Evolutionary conservation across 164 flowering plant species (phyloP), one percentile per base, ranked within the genome.

Genomic region (Kingdonia uniflora): DNA sequence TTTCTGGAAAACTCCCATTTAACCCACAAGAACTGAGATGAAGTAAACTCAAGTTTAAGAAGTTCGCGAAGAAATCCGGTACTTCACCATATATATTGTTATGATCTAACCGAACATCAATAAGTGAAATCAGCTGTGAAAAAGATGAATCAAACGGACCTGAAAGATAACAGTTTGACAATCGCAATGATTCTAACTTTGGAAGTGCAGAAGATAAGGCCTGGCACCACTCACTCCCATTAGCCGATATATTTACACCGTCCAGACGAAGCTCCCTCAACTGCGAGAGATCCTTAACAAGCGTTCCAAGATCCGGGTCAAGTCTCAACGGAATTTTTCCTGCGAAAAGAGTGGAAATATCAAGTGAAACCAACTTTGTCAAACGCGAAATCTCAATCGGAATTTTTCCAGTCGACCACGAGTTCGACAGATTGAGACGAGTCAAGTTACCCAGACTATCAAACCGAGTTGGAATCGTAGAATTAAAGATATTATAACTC

Each of bases 371-470:
- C 52, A 67, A 63, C 53, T 42, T 50, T 14, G 51, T 58, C 60
- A 76, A 19, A 0, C 38, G 49, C 1, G 78, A 65, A 5, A 80
- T 52, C 48, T 52, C 71, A 10, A 51, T 20, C 0, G 80, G 85
- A 40, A 68, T 62, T 20, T 78, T 81, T 17, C 81, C 81, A 0
- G 14, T 19, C 38, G 80, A 78, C 23, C 71, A 70, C 12, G 84
- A 54, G 20, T 67, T 54, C n/a, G 82, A 77, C 42, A 81, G 49
- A 49, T 84, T 74, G 58, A 81, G 75, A 54, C 63, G 40, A 15
- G 19, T 60, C 65, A 79, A 55, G 38, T 58, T 58, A 5, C 55
- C 19, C 5, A 82, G 74, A 15, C 39, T 54, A 16, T 3, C 60
- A 19, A 82, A 41, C 39, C 61, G 60, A 23, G 66, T 17, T 1